A percentile compares a stretch with the other conserved stretches of the same genome.
Evolutionary conservation across 1,284 basidiomycete species (phyloP).

Genomic region (Cutaneotrichosporon sp.): DNA sequence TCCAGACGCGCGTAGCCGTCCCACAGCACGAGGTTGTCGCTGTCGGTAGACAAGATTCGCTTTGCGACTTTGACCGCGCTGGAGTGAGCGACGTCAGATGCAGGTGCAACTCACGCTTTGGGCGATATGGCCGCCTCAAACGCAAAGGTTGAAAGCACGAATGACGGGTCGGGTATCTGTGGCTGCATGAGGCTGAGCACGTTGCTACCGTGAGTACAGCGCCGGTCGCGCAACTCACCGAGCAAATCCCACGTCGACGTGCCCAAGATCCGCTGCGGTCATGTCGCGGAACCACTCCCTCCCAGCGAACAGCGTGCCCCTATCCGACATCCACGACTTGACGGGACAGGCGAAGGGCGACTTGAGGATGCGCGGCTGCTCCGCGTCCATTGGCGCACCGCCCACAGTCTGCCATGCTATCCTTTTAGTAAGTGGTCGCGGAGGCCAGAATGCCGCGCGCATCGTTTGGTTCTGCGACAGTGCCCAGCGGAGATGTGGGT

Average conservation of each 20-base stretch:
- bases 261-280: conserved; percentile 25
- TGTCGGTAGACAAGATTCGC: conserved; percentile 58
- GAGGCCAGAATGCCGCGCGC: conserved; percentile 36
- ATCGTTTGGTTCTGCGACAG: conserved; percentile 18
- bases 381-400: conserved; percentile 48
- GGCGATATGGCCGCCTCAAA: conserved; percentile 37
- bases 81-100: not conserved
- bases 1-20: conserved; percentile 75
- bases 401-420: conserved; percentile 41
- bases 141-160: conserved; percentile 44
- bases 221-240: conserved; percentile 19
- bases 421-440: conserved; percentile 1
- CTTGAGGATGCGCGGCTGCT: conserved; percentile 16
- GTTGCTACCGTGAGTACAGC: conserved; percentile 21
- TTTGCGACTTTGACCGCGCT: conserved; percentile 61
- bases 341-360: conserved; percentile 32
- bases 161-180: conserved; percentile 39
- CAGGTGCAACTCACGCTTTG: conserved; percentile 26
- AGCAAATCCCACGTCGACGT: conserved; percentile 32
- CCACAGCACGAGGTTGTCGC: conserved; percentile 70
- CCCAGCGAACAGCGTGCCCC: conserved; percentile 23
- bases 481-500: conserved; percentile 44
- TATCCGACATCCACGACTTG: conserved; percentile 32
- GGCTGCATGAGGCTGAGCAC: conserved; percentile 28
- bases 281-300: conserved; percentile 44